A percentile compares a stretch with the other conserved stretches of the same genome.
These are phyloP conservation scores for Millerozyma miso DNA, from an alignment of 805 yeast genomes.

Conservation along the genomic window DNA sequence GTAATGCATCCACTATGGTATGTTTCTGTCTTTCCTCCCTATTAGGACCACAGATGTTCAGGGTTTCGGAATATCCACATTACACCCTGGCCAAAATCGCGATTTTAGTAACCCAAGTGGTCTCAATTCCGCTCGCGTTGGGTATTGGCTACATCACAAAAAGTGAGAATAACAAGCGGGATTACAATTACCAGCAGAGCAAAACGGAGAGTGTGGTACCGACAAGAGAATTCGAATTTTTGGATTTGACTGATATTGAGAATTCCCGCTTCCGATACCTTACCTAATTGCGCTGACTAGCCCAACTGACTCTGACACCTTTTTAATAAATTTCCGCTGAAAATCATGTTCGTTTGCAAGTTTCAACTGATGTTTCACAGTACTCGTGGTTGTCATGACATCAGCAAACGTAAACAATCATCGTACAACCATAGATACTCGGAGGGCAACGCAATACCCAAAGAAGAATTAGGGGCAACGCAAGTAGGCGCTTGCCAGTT, in stretches of 20 bases:
- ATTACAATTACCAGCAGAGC: conserved; percentile 6
- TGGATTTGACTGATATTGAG: conserved; percentile 58
- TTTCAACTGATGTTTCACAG: too few species aligned
- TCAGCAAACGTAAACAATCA: too few species aligned
- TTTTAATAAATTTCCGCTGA: too few species aligned
- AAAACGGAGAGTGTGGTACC: conserved; percentile 2
- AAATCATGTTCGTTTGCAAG: too few species aligned
- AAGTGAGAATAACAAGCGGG: conserved; percentile 48
- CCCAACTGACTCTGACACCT: too few species aligned
- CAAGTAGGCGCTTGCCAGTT: too few species aligned
- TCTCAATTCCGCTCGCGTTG: conserved; percentile 40
- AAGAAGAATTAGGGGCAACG: too few species aligned
- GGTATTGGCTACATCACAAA: conserved; percentile 40
- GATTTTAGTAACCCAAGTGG: conserved; percentile 47
- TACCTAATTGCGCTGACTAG: too few species aligned
- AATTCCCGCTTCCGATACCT: conserved; percentile 56
- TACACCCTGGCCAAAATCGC: conserved; percentile 60
- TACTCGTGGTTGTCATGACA: too few species aligned
- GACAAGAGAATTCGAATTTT: conserved; percentile 40
- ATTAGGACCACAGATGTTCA: conserved; percentile 67
- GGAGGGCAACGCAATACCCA: too few species aligned
- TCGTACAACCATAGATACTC: too few species aligned
- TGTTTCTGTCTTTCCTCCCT: conserved; percentile 66
- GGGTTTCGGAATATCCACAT: conserved; percentile 45
- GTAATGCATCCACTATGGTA: conserved; percentile 55